phyloP scores from a whole-genome alignment of 1,284 basidiomycete genomes.

The Blastosporella zonata region DNA sequence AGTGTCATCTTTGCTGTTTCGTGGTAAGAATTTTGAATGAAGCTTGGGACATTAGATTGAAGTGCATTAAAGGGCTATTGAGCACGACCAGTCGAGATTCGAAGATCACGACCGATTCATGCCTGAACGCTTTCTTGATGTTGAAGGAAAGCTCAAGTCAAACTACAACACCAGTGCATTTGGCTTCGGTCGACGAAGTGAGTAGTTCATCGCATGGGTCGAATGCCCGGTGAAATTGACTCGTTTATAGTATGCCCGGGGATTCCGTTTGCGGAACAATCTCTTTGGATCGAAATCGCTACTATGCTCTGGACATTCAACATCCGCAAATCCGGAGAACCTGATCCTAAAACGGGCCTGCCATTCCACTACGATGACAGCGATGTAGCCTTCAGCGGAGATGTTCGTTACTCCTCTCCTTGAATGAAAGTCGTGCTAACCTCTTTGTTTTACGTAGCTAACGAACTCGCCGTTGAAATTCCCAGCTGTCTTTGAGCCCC shows the following conservation, averaged over 20 bases:
- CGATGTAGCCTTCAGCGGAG: background rate
- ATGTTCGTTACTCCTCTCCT: background rate
- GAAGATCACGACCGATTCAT: slow-evolving; percentile 1
- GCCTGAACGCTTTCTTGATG: slow-evolving; percentile 1
- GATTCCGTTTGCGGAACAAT: background rate
- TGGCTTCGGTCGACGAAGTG: background rate
- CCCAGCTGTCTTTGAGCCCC: background rate
- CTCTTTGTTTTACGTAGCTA: background rate
- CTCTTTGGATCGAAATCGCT: background rate
- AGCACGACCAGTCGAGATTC: background rate
- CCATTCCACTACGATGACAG: background rate
- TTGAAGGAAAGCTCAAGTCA: background rate
- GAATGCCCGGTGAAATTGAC: background rate
- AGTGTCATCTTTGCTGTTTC: background rate
- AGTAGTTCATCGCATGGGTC: background rate
- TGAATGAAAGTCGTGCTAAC: background rate
- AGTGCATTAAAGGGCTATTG: background rate
- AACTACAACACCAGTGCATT: background rate
- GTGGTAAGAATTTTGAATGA: background rate
- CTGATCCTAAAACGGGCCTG: background rate
- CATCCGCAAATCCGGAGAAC: background rate
- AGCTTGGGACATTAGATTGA: background rate
- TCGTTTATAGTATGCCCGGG: background rate
- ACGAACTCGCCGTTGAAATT: background rate
- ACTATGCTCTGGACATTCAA: slow-evolving; percentile 1